Percentiles rank a stretch among this genome's conserved stretches.
phyloP scores from a whole-genome alignment of 495 filamentous ascomycete genomes.

The Entonaema liquescens region DNA sequence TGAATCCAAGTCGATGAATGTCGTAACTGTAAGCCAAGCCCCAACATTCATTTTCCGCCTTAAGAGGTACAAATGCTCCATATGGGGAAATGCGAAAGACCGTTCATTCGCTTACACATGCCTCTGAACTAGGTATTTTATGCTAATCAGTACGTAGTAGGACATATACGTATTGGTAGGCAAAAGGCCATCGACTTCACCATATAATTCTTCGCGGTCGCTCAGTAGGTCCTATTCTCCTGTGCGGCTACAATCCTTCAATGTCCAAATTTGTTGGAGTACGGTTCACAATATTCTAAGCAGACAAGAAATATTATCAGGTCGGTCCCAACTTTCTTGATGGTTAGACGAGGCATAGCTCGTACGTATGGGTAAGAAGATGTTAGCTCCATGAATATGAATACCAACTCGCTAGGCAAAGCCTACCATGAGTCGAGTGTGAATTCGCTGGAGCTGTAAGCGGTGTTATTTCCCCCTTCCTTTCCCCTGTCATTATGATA shows the following conservation, averaged over 20 bases:
- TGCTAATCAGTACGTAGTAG: not conserved
- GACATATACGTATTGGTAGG: too few species aligned
- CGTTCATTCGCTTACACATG: not conserved
- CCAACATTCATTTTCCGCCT: not conserved
- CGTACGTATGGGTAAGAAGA: conserved; percentile 6
- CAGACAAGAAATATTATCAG: conserved; percentile 5
- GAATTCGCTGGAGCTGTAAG: too few species aligned
- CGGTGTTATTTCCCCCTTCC: too few species aligned
- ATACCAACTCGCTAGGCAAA: conserved; percentile 14
- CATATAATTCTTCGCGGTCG: not conserved
- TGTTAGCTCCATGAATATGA: conserved; percentile 7
- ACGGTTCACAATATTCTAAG: not conserved
- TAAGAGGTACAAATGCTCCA: not conserved
- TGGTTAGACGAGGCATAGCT: conserved; percentile 28
- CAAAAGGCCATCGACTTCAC: not conserved
- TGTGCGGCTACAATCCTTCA: too few species aligned
- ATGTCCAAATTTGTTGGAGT: not conserved
- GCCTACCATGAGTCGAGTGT: not conserved
- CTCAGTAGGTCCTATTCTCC: not conserved
- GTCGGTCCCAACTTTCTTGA: conserved; percentile 18
- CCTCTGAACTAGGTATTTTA: not conserved
- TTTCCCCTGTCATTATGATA: conserved; percentile 6
- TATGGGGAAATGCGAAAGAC: not conserved
- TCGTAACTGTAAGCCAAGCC: not conserved
- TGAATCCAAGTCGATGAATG: not conserved